A percentile compares a stretch with the other conserved stretches of the same genome.
These are phyloP conservation scores for Heimioporus sp. DNA, from an alignment of 768 basidiomycete genomes.

Conservation along the genomic window DNA sequence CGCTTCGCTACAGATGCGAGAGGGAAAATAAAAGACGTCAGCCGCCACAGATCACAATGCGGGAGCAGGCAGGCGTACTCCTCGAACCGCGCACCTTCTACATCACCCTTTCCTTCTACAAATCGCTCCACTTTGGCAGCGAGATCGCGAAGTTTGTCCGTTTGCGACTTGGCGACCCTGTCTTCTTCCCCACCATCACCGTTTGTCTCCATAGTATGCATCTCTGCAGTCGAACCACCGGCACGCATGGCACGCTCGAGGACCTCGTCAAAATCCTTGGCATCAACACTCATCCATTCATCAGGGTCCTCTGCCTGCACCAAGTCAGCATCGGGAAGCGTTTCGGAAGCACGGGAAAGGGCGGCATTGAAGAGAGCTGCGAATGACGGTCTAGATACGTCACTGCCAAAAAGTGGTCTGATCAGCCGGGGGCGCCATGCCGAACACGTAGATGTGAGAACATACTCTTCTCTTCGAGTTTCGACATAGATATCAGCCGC, in stretches of 20 bases:
- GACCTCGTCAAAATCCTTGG: slow-evolving; percentile 72
- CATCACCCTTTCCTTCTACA: slow-evolving; percentile 83
- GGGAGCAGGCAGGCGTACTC: slow-evolving; percentile 54
- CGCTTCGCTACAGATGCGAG: slow-evolving; percentile 47
- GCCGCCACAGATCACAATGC: background rate
- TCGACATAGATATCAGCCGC: slow-evolving; percentile 68
- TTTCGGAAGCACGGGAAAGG: slow-evolving; percentile 41
- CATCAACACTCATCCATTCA: slow-evolving; percentile 83
- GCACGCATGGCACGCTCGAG: slow-evolving; percentile 43
- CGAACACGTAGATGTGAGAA: slow-evolving; percentile 6
- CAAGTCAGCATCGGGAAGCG: slow-evolving; percentile 12
- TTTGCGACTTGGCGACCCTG: slow-evolving; percentile 58
- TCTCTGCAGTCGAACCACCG: slow-evolving; percentile 10
- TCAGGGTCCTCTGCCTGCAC: slow-evolving; percentile 64
- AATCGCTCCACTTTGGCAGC: slow-evolving; percentile 89
- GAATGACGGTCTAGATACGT: slow-evolving; percentile 71
- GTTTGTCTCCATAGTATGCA: slow-evolving; percentile 53
- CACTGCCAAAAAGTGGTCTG: slow-evolving; percentile 31
- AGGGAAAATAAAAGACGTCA: background rate
- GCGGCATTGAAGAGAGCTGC: slow-evolving; percentile 68
- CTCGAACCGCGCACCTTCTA: slow-evolving; percentile 86
- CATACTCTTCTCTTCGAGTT: slow-evolving; percentile 66
- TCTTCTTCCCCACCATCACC: slow-evolving; percentile 33
- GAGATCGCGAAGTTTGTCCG: slow-evolving; percentile 66
- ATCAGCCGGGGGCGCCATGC: slow-evolving; percentile 2